Percentiles rank a stretch among this genome's conserved stretches.
Evolutionary conservation across 148 eudicot species (phyloP).

Genomic region (Chenopodium album): DNA sequence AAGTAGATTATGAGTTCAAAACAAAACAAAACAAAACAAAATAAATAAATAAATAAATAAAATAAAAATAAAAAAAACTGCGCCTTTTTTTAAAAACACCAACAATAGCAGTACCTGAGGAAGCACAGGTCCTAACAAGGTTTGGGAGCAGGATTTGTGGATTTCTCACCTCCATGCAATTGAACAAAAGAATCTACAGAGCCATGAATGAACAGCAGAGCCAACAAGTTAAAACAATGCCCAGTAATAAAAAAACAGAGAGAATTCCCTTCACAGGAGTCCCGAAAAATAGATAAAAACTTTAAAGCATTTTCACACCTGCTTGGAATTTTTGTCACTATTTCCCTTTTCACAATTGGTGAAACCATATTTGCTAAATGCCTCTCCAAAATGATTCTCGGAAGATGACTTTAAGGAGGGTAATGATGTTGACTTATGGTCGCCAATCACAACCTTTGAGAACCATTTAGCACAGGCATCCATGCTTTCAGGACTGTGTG

Average conservation of each 20-base stretch:
- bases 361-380: slow-evolving; percentile 33
- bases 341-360: slow-evolving; percentile 26
- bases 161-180: slow-evolving; percentile 88
- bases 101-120: slow-evolving; percentile 48
- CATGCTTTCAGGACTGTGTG: slow-evolving; percentile 92
- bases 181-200: slow-evolving; percentile 74
- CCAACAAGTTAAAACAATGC: neutral
- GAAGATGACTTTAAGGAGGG: slow-evolving; percentile 35
- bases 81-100: neutral
- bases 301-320: slow-evolving; percentile 31
- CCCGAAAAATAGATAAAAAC: neutral
- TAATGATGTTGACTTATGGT: slow-evolving; percentile 18
- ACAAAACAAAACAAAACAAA: neutral
- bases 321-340: slow-evolving; percentile 35
- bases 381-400: slow-evolving; percentile 24
- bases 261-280: neutral
- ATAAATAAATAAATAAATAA: too few relatives aligned
- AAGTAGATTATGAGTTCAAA: neutral
- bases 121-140: slow-evolving; percentile 71
- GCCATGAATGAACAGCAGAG: slow-evolving; percentile 1
- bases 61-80: neutral
- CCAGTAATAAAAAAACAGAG: neutral
- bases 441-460: slow-evolving; percentile 51
- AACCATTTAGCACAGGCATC: slow-evolving; percentile 89
- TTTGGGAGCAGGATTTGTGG: slow-evolving; percentile 71